Conservation (phyloP, 164 flowering plant species). For the Euptelea pleiosperma region DNA sequence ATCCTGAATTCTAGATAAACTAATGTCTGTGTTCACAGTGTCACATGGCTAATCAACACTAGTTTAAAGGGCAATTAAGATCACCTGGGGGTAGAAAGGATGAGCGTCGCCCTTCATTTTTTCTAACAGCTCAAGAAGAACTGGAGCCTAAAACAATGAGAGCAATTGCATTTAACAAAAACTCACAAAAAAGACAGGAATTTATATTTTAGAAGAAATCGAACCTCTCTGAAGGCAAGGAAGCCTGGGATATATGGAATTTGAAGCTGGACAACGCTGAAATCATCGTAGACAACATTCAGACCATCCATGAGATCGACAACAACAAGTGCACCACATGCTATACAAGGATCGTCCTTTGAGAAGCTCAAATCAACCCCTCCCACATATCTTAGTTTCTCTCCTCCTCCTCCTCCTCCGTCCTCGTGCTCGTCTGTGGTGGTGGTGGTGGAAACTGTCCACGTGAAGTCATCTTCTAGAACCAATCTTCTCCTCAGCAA, state of each 20-base stretch:
- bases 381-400: constrained; percentile 57
- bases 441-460: constrained; percentile 27
- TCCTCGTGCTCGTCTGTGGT: constrained; percentile 14
- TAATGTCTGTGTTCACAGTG: neutral
- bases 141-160: constrained; percentile 57
- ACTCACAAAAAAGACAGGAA: neutral
- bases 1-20: no score
- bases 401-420: constrained; percentile 5
- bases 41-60: neutral
- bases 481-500: constrained; percentile 43
- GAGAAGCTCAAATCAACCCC: constrained; percentile 93
- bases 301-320: constrained; percentile 41
- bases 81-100: constrained; percentile 77
- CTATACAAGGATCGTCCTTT: constrained; percentile 57
- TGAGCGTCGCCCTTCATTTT: constrained; percentile 47
- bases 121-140: constrained; percentile 62
- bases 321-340: constrained; percentile 75
- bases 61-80: neutral
- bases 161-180: constrained; percentile 3
- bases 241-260: constrained; percentile 84
- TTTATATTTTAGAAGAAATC: neutral
- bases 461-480: constrained; percentile 54
- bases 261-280: constrained; percentile 37
- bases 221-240: constrained; percentile 92
- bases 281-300: constrained; percentile 65